These are phyloP conservation scores for Leccinum subgranulosum DNA, from an alignment of 768 basidiomycete species.

Conservation along the genomic window DNA sequence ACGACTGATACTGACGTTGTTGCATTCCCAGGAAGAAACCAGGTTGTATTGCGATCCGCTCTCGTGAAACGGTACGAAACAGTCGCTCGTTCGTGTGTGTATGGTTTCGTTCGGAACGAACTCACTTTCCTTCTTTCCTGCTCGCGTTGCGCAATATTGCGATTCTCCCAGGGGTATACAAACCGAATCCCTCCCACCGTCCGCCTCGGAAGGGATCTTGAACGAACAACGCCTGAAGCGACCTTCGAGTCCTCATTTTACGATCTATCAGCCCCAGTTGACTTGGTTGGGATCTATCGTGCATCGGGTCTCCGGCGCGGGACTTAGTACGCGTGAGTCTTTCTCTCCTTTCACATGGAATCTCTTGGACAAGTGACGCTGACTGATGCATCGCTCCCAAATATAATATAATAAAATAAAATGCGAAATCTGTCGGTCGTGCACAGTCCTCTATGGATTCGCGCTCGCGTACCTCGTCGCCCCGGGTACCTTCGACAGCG, in stretches of 20 bases:
- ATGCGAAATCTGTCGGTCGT: neutral
- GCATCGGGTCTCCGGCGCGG: constrained; percentile 83
- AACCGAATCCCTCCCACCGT: constrained; percentile 61
- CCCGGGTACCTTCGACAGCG: constrained; percentile 77
- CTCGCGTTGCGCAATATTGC: neutral
- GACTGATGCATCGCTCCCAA: neutral
- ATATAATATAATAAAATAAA: neutral
- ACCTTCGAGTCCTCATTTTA: constrained; percentile 93
- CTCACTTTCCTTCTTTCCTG: neutral
- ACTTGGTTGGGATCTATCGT: constrained; percentile 87
- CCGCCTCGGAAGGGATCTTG: constrained; percentile 59
- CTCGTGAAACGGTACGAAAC: constrained; percentile 41
- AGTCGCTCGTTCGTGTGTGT: too few species aligned
- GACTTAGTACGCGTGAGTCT: constrained; percentile 52
- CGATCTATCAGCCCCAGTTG: constrained; percentile 94
- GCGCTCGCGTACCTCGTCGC: constrained; percentile 83
- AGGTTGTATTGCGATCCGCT: constrained; percentile 28
- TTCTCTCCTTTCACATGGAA: neutral
- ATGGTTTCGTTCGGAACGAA: neutral
- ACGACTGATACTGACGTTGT: neutral
- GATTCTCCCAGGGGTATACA: constrained; percentile 47
- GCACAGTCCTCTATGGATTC: constrained; percentile 80
- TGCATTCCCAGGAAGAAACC: constrained; percentile 38
- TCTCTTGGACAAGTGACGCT: neutral
- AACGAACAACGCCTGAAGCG: constrained; percentile 86